Evolutionary conservation across 139 green algal genomes (phyloP).

Genomic region (Diplosphaera chodatii): DNA sequence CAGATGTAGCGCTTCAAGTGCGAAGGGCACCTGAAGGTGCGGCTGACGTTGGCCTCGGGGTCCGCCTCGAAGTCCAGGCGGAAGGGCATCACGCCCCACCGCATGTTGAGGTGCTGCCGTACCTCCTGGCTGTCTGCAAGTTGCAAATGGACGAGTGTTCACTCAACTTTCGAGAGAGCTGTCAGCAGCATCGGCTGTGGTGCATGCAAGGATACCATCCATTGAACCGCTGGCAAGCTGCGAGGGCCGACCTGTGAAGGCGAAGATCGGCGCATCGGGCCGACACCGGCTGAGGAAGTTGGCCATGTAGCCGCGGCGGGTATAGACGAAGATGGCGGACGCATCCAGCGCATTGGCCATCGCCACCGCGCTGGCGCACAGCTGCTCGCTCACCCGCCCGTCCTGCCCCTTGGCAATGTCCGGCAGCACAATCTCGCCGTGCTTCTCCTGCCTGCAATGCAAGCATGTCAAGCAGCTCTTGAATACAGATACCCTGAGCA

Average conservation of each 20-base stretch:
- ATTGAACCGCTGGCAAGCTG: too few relatives aligned
- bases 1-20: too few relatives aligned
- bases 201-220: too few relatives aligned
- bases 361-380: slow-evolving; percentile 58
- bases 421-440: slow-evolving; percentile 46
- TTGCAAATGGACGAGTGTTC: not conserved
- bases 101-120: slow-evolving; percentile 58
- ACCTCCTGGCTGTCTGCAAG: slow-evolving; percentile 48
- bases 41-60: slow-evolving; percentile 50
- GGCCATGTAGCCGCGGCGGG: slow-evolving; percentile 67
- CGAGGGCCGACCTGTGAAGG: slow-evolving; percentile 59
- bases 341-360: slow-evolving; percentile 61
- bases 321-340: slow-evolving; percentile 77
- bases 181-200: too few relatives aligned
- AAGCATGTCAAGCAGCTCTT: not conserved
- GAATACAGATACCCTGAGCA: too few relatives aligned
- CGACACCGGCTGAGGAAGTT: slow-evolving; percentile 64
- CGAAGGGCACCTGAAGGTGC: slow-evolving; percentile 36
- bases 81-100: slow-evolving; percentile 74
- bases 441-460: slow-evolving; percentile 34
- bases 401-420: slow-evolving; percentile 29
- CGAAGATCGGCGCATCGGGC: slow-evolving; percentile 79
- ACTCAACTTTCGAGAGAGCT: too few relatives aligned
- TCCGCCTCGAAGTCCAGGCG: slow-evolving; percentile 46
- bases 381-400: slow-evolving; percentile 53